Conservation (phyloP, 208 protist genomes). For the Trichomonas vaginalis region DNA sequence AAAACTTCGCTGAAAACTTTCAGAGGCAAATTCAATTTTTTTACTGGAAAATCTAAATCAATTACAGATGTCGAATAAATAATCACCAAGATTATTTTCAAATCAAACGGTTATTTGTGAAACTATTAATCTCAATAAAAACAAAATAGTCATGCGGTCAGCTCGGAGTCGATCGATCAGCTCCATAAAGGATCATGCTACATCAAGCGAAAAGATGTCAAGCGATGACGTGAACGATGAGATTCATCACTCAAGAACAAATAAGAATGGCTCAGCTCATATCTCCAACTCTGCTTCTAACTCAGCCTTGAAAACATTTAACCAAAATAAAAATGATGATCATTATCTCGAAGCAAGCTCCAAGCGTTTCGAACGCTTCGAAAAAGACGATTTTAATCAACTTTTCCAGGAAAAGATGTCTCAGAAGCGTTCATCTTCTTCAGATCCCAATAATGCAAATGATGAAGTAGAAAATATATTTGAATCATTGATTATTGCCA, state of each 20-base stretch:
- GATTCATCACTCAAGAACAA: neutral
- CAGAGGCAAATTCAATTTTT: no score
- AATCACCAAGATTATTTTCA: no score
- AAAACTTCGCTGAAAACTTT: no score
- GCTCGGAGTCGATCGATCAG: neutral
- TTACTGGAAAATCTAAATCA: no score
- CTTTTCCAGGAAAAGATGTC: neutral
- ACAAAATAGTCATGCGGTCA: no score
- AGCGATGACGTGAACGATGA: neutral
- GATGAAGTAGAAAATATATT: neutral
- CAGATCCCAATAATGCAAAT: neutral
- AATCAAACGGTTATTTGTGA: no score
- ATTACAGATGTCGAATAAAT: no score
- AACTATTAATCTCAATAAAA: no score
- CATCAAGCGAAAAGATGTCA: neutral
- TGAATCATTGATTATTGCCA: neutral
- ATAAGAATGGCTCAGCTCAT: neutral
- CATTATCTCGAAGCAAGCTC: neutral
- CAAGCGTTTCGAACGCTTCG: neutral
- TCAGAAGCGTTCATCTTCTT: neutral
- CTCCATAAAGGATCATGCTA: neutral
- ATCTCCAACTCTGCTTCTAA: neutral
- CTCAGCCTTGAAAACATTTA: neutral
- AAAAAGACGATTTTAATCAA: neutral
- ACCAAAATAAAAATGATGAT: neutral